A percentile compares a stretch with the other conserved stretches of the same genome.
phyloP scores from a whole-genome alignment of 2,329 filamentous ascomycete species.

The Fusarium multiceps region DNA sequence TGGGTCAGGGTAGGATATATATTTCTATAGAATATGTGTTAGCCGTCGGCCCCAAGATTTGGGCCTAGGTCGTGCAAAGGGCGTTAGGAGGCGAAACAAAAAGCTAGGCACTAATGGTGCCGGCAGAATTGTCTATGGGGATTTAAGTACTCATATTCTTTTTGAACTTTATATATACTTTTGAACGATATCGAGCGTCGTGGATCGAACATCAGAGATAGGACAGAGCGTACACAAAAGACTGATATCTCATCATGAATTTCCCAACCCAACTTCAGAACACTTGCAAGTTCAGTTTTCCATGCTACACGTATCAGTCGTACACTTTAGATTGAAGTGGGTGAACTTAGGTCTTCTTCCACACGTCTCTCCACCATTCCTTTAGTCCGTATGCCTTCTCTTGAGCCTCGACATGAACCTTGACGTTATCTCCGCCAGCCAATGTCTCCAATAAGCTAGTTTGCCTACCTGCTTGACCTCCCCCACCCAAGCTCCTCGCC shows the following conservation, averaged over 20 bases:
- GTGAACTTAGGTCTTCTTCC: conserved; percentile 47
- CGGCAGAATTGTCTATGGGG: conserved; percentile 21
- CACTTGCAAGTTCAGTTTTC: neutral
- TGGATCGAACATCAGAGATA: conserved; percentile 11
- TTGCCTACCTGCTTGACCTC: conserved; percentile 52
- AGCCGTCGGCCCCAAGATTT: conserved; percentile 3
- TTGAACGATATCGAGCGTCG: neutral
- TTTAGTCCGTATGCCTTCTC: conserved; percentile 84
- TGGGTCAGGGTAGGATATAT: conserved; percentile 31
- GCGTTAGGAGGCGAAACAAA: conserved; percentile 22
- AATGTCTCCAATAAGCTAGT: conserved; percentile 71
- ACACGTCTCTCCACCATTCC: conserved; percentile 91
- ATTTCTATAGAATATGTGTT: conserved; percentile 20
- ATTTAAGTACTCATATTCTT: conserved; percentile 2
- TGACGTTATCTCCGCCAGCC: conserved; percentile 59
- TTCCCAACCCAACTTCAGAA: neutral
- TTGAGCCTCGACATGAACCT: conserved; percentile 78
- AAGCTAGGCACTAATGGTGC: conserved; percentile 22
- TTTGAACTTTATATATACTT: conserved; percentile 12
- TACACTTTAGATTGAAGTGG: neutral
- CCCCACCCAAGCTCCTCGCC: conserved; percentile 50
- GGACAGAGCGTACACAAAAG: conserved; percentile 2
- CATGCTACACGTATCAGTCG: neutral
- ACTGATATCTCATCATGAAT: neutral
- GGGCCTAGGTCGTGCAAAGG: conserved; percentile 6